Evolutionary conservation across 805 yeast species (phyloP).

Genomic region (Pichia cabralensis): DNA sequence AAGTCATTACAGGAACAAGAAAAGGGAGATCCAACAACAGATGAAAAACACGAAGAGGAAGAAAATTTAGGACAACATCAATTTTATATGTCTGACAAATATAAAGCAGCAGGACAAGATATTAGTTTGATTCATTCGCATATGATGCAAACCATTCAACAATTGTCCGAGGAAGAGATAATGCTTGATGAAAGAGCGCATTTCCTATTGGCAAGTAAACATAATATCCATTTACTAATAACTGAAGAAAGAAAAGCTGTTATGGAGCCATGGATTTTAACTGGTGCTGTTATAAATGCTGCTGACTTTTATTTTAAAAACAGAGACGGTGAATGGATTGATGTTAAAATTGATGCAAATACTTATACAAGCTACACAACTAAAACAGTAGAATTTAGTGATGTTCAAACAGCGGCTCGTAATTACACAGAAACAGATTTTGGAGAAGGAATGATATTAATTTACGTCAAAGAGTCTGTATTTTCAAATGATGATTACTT

Average conservation of each 20-base stretch:
- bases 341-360: constrained; percentile 21
- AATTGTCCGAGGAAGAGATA: constrained; percentile 11
- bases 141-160: background rate
- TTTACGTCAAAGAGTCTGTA: constrained; percentile 25
- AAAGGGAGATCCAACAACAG: background rate
- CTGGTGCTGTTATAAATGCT: constrained; percentile 28
- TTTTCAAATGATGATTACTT: constrained; percentile 9
- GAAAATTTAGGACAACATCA: background rate
- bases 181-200: constrained; percentile 11
- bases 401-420: constrained; percentile 16
- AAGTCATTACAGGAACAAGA: no score
- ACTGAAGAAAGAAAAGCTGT: constrained; percentile 11
- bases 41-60: background rate
- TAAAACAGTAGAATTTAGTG: constrained; percentile 17
- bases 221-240: constrained; percentile 21
- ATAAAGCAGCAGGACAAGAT: constrained; percentile 7
- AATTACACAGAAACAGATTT: constrained; percentile 17
- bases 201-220: constrained; percentile 14
- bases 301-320: constrained; percentile 21
- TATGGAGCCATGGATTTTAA: constrained; percentile 30
- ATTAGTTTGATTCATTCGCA: constrained; percentile 2
- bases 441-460: constrained; percentile 25
- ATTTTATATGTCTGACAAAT: background rate
- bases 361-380: constrained; percentile 18
- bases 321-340: constrained; percentile 22